Conservation (phyloP, 768 basidiomycete species). For the Lactifluus echinatus region DNA sequence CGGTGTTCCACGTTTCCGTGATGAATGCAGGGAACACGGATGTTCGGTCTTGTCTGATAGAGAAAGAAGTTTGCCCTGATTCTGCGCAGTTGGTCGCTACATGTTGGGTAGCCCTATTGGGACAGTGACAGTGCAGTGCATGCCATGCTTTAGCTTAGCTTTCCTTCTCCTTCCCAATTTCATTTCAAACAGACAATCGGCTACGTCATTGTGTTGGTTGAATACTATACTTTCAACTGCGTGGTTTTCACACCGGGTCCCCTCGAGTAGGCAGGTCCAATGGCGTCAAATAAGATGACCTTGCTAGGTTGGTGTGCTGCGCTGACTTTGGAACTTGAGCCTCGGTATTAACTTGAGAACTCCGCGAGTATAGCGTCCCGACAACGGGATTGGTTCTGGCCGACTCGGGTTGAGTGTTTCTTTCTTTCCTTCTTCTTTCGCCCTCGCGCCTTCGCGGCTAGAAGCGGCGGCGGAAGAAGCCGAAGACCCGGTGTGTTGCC, state of each 20-base stretch:
- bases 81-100: background rate
- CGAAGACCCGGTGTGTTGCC: background rate
- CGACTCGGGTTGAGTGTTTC: background rate
- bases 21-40: background rate
- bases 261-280: background rate
- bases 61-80: background rate
- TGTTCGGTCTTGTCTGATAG: background rate
- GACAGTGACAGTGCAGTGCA: too few species aligned
- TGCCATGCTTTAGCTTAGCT: too few species aligned
- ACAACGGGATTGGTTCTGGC: background rate
- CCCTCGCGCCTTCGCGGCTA: background rate
- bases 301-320: too few species aligned
- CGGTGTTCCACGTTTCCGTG: background rate
- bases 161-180: constrained; percentile 1
- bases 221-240: too few species aligned
- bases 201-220: background rate
- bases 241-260: background rate
- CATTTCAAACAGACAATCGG: constrained; percentile 1
- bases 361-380: background rate
- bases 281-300: background rate
- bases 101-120: background rate
- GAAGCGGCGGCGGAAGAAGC: background rate
- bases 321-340: background rate
- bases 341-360: background rate
- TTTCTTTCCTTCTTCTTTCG: too few species aligned